A percentile compares a stretch with the other conserved stretches of the same genome.
phyloP scores from a whole-genome alignment of 805 yeast genomes.

The Candida ficus region DNA sequence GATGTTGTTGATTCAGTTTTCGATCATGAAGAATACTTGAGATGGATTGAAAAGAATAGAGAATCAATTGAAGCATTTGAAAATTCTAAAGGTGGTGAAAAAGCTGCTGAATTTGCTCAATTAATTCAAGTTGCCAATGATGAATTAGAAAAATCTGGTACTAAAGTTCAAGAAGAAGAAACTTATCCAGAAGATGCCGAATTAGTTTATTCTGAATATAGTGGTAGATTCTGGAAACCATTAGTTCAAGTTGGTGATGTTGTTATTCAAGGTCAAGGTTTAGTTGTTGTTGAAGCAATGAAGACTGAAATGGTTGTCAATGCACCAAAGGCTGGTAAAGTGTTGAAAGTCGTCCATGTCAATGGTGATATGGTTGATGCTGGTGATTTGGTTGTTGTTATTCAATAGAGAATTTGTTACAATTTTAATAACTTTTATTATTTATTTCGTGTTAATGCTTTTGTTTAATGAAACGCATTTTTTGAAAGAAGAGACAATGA shows the following conservation, averaged over 20 bases:
- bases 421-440: too few species aligned
- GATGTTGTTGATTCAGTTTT: slow-evolving; percentile 74
- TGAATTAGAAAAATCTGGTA: slow-evolving; percentile 54
- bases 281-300: slow-evolving; percentile 95
- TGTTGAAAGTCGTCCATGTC: slow-evolving; percentile 63
- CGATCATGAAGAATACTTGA: slow-evolving; percentile 71
- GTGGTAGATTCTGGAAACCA: slow-evolving; percentile 98
- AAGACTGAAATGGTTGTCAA: slow-evolving; percentile 92
- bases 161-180: slow-evolving; percentile 41
- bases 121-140: slow-evolving; percentile 78
- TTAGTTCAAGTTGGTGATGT: slow-evolving; percentile 72
- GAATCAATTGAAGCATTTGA: slow-evolving; percentile 69
- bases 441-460: too few species aligned
- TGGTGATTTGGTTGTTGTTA: slow-evolving; percentile 89
- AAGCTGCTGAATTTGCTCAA: slow-evolving; percentile 78
- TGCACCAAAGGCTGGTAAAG: slow-evolving; percentile 68
- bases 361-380: slow-evolving; percentile 97
- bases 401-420: too few species aligned
- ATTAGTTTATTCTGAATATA: slow-evolving; percentile 85
- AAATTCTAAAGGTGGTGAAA: slow-evolving; percentile 68
- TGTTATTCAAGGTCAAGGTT: slow-evolving; percentile 70
- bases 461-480: too few species aligned
- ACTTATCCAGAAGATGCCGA: slow-evolving; percentile 74
- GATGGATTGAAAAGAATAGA: slow-evolving; percentile 71
- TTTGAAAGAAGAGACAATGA: too few species aligned